Percentiles rank a stretch among this genome's conserved stretches.
Conservation (phyloP, 1,284 basidiomycete genomes). For the Gomphus bonarii region DNA sequence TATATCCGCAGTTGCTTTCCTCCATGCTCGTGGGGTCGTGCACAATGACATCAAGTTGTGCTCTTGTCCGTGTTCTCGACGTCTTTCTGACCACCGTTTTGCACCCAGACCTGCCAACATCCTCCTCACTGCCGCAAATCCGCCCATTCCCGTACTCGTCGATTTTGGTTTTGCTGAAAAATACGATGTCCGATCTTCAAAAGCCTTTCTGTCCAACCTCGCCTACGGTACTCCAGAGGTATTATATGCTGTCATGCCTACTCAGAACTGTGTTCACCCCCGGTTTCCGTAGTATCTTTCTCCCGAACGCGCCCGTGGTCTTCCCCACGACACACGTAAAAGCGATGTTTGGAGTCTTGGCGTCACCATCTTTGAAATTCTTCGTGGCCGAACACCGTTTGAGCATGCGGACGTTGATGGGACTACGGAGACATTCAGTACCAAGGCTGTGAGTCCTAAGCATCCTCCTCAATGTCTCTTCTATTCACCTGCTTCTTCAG, state of each 20-base stretch:
- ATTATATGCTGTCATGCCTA: conserved; percentile 11
- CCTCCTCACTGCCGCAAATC: conserved; percentile 57
- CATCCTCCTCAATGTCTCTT: neutral
- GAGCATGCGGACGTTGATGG: conserved; percentile 63
- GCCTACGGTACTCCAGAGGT: conserved; percentile 88
- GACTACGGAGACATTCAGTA: conserved; percentile 50
- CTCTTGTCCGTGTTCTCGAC: neutral
- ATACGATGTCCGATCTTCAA: conserved; percentile 48
- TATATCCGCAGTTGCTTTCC: conserved; percentile 79
- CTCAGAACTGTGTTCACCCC: conserved; percentile 13
- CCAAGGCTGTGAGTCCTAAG: conserved; percentile 31
- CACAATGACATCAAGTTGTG: conserved; percentile 92
- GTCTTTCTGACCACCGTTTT: conserved; percentile 5
- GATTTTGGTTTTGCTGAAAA: conserved; percentile 90
- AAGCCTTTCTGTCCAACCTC: conserved; percentile 73
- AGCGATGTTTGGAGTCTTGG: conserved; percentile 91
- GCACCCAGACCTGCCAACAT: conserved; percentile 73
- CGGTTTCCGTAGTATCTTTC: conserved; percentile 66
- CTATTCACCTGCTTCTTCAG: conserved; percentile 21
- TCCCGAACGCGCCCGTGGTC: conserved; percentile 77
- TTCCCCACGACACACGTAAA: conserved; percentile 84
- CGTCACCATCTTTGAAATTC: conserved; percentile 87
- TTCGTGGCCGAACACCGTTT: conserved; percentile 85
- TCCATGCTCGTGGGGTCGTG: conserved; percentile 79
- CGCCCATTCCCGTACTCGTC: conserved; percentile 63